Evolutionary conservation across 306 rosid genomes (phyloP).

Genomic region (Fagus crenata): DNA sequence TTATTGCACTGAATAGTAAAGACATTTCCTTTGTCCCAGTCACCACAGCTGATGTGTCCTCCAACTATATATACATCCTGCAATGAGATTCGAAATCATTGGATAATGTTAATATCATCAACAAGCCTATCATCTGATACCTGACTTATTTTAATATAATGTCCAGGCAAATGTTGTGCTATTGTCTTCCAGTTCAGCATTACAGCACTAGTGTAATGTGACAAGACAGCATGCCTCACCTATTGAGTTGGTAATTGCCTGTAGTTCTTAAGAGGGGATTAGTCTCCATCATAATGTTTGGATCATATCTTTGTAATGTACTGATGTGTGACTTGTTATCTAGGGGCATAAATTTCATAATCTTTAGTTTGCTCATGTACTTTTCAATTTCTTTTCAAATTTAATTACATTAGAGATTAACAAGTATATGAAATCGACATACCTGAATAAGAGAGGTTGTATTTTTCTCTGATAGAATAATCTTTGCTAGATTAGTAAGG

Average conservation of each 20-base stretch:
- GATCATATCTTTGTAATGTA: too few species aligned
- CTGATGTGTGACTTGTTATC: too few species aligned
- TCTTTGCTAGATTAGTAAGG: constrained; percentile 78
- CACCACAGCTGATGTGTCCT: constrained; percentile 58
- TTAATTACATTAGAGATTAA: constrained; percentile 1
- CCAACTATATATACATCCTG: constrained; percentile 85
- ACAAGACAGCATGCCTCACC: background rate
- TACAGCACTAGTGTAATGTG: too few species aligned
- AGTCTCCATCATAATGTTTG: too few species aligned
- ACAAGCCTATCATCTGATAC: constrained; percentile 1
- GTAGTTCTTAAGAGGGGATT: too few species aligned
- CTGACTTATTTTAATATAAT: background rate
- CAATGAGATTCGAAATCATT: constrained; percentile 5
- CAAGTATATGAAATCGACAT: constrained; percentile 8
- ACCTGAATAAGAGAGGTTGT: constrained; percentile 65
- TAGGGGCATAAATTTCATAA: background rate
- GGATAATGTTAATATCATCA: constrained; percentile 7
- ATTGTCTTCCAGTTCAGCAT: constrained; percentile 5
- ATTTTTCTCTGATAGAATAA: constrained; percentile 43
- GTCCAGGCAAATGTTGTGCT: constrained; percentile 10
- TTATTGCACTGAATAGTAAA: constrained; percentile 66
- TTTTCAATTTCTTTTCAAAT: background rate
- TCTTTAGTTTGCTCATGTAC: background rate
- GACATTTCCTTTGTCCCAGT: constrained; percentile 63
- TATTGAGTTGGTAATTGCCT: background rate